Percentiles rank a stretch among this genome's conserved stretches.
These are phyloP conservation scores for Solanum chaucha DNA, from an alignment of 257 asterid genomes.

Conservation along the genomic window DNA sequence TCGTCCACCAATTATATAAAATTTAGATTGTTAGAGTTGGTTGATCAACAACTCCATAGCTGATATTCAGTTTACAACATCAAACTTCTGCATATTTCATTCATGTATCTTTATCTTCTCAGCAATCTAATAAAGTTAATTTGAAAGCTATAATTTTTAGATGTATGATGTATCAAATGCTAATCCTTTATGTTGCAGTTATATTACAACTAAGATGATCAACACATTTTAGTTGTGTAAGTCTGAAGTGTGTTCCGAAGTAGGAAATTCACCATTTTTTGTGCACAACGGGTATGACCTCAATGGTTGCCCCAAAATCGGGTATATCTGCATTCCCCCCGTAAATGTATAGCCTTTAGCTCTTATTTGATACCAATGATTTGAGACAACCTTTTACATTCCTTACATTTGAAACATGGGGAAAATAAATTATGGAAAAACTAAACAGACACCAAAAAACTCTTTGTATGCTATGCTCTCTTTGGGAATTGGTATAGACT, in stretches of 20 bases:
- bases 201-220: neutral
- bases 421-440: neutral
- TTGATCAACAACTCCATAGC: neutral
- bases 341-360: neutral
- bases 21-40: neutral
- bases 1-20: neutral
- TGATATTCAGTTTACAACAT: no score
- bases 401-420: neutral
- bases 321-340: neutral
- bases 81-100: no score
- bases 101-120: neutral
- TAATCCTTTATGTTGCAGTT: no score
- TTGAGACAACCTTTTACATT: neutral
- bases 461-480: neutral
- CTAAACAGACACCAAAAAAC: neutral
- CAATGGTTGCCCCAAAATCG: neutral
- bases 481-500: neutral
- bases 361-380: neutral
- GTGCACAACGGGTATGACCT: neutral
- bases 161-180: neutral
- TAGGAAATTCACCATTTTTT: neutral
- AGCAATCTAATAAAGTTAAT: neutral
- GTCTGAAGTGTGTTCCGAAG: neutral
- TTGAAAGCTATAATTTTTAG: neutral
- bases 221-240: neutral